Percentiles rank a stretch among this genome's conserved stretches.
phyloP scores from a whole-genome alignment of 2,329 filamentous ascomycete genomes.

The Fusarium mexicanum region DNA sequence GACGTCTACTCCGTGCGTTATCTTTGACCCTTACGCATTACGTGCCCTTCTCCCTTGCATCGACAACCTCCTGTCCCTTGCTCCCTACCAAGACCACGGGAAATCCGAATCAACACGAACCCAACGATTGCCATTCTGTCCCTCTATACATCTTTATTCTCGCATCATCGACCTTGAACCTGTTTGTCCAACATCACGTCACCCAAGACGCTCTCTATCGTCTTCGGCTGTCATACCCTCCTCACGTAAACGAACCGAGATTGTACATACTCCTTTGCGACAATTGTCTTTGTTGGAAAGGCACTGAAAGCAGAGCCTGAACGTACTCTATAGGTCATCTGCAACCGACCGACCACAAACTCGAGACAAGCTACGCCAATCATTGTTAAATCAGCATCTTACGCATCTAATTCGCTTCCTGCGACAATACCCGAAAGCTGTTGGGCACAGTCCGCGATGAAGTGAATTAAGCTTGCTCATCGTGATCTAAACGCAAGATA shows the following conservation, averaged over 20 bases:
- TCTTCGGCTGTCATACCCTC: background rate
- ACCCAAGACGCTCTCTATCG: background rate
- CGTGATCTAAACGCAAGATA: constrained; percentile 18
- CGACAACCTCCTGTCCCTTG: background rate
- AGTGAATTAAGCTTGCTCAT: constrained; percentile 26
- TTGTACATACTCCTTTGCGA: constrained; percentile 16
- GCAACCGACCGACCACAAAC: constrained; percentile 5
- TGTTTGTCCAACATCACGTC: background rate
- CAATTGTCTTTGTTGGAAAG: background rate
- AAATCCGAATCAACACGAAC: background rate
- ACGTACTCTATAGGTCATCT: background rate
- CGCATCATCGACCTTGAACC: background rate
- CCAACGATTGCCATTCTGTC: background rate
- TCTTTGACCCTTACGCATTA: constrained; percentile 1
- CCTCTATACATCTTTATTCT: background rate
- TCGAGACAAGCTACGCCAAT: constrained; percentile 5
- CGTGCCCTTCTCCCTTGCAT: constrained; percentile 4
- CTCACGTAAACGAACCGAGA: background rate
- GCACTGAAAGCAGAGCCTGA: background rate
- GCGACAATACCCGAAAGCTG: constrained; percentile 8
- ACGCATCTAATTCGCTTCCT: constrained; percentile 19
- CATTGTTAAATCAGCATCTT: constrained; percentile 17
- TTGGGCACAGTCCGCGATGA: constrained; percentile 25
- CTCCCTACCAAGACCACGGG: background rate
- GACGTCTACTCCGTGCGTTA: background rate